Conservation (phyloP, 2,329 filamentous ascomycete species). For the Apiospora sp. region DNA sequence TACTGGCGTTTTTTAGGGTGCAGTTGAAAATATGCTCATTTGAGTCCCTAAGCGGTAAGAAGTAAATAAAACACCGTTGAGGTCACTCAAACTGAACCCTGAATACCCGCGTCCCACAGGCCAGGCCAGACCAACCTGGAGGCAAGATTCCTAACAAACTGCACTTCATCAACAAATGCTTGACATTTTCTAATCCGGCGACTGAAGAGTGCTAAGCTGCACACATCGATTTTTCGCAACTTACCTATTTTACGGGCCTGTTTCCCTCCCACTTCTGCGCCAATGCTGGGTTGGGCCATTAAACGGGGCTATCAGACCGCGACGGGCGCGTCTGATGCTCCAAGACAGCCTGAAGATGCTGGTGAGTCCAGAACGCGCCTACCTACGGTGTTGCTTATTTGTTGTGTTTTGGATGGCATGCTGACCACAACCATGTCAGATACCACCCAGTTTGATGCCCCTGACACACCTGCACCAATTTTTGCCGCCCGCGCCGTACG, state of each 20-base stretch:
- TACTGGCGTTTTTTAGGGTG: neutral
- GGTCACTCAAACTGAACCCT: conserved; percentile 9
- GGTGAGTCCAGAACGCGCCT: conserved; percentile 32
- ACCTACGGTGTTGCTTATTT: conserved; percentile 1
- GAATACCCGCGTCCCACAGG: conserved; percentile 2
- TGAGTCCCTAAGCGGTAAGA: conserved; percentile 11
- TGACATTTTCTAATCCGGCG: neutral
- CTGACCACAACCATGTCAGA: conserved; percentile 36
- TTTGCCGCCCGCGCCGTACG: conserved; percentile 72
- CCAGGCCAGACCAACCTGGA: neutral
- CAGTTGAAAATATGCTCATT: neutral
- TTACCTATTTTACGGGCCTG: neutral
- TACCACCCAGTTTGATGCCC: conserved; percentile 61
- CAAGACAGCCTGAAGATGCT: conserved; percentile 34
- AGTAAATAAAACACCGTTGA: conserved; percentile 13
- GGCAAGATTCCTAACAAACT: neutral
- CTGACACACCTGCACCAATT: conserved; percentile 71
- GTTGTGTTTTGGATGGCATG: conserved; percentile 30
- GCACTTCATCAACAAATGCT: neutral
- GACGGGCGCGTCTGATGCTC: conserved; percentile 45
- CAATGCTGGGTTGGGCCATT: conserved; percentile 65
- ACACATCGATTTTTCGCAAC: neutral
- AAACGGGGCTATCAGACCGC: conserved; percentile 53
- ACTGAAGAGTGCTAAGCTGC: neutral
- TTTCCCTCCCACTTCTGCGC: neutral